Evolutionary conservation across 164 flowering plant genomes (phyloP).

Genomic region (Taxillus chinensis): DNA sequence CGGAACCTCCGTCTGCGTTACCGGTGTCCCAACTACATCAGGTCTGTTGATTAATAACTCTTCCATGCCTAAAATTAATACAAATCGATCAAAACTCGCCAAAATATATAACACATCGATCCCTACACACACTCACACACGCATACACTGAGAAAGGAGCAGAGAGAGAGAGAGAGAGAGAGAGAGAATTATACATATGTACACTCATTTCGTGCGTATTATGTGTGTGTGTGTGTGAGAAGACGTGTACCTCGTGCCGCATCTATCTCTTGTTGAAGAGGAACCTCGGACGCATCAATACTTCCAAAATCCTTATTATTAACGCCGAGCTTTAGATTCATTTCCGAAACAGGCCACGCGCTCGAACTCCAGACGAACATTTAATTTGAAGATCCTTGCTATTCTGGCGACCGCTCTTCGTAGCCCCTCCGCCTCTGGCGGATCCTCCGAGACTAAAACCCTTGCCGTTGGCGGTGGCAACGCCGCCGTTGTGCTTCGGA

Average conservation of each 20-base stretch:
- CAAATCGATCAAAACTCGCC: no score
- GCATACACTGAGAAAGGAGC: no score
- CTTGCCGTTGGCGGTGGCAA: constrained; percentile 39
- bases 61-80: no score
- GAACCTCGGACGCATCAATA: constrained; percentile 28
- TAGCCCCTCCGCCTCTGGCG: constrained; percentile 16
- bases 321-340: constrained; percentile 35
- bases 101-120: no score
- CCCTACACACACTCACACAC: no score
- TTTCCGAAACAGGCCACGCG: constrained; percentile 82
- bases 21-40: constrained; percentile 21
- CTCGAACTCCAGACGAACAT: constrained; percentile 98
- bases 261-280: constrained; percentile 30
- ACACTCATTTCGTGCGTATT: no score
- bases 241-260: constrained; percentile 49
- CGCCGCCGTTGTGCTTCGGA: constrained; percentile 32
- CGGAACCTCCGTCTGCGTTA: constrained; percentile 17
- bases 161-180: no score
- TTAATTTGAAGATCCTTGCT: constrained; percentile 62
- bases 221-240: no score
- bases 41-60: constrained; percentile 17
- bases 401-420: constrained; percentile 2
- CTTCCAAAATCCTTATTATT: constrained; percentile 30
- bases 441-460: constrained; percentile 19
- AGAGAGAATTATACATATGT: no score